Conservation (phyloP, 306 rosid genomes). For the Glycine soja region DNA sequence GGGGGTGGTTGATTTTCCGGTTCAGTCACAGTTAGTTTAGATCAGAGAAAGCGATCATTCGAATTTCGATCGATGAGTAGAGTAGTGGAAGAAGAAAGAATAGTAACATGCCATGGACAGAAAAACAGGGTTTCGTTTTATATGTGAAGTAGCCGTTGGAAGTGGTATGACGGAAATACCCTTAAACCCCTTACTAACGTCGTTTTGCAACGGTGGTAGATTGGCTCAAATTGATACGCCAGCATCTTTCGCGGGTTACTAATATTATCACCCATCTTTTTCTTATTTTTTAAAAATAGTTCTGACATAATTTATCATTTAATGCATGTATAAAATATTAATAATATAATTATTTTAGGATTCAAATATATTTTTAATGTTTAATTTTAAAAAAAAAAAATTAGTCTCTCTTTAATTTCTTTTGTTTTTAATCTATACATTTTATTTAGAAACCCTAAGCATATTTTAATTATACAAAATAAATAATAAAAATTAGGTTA, state of each 20-base stretch:
- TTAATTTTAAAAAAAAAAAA: too few species aligned
- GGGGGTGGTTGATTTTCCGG: background rate
- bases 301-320: background rate
- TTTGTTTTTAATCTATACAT: background rate
- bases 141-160: conserved; percentile 47
- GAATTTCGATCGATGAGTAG: background rate
- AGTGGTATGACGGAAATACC: conserved; percentile 31
- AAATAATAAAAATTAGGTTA: too few species aligned
- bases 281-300: background rate
- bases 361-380: background rate
- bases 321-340: too few species aligned
- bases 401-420: background rate
- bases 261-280: background rate
- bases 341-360: background rate
- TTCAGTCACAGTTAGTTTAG: background rate
- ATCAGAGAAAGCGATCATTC: background rate
- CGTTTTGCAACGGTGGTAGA: background rate
- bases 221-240: background rate
- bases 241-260: background rate
- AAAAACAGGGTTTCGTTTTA: background rate
- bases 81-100: background rate
- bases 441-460: too few species aligned
- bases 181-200: background rate
- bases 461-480: too few species aligned
- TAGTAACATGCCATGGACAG: background rate